These are phyloP conservation scores for Xerophyta viscosa DNA, from an alignment of 106 monocot species.

Conservation along the genomic window DNA sequence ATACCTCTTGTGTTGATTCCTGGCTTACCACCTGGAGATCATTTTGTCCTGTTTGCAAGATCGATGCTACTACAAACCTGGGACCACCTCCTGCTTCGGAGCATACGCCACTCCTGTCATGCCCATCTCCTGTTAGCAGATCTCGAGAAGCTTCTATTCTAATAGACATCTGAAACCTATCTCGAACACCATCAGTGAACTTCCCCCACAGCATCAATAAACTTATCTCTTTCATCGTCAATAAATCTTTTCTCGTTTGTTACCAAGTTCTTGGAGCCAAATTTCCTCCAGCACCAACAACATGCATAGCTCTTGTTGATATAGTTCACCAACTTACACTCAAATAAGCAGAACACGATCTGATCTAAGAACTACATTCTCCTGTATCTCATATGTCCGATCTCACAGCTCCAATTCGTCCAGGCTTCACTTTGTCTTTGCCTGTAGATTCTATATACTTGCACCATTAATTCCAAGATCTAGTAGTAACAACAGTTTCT, in stretches of 20 bases:
- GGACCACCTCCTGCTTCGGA: conserved; percentile 48
- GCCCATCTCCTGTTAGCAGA: conserved; percentile 2
- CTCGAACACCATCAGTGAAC: no score
- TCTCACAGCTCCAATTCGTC: no score
- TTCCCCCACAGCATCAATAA: no score
- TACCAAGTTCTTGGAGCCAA: neutral
- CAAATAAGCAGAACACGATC: conserved; percentile 35
- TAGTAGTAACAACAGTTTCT: conserved; percentile 16
- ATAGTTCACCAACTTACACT: conserved; percentile 24
- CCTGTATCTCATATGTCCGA: conserved; percentile 26
- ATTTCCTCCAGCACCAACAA: conserved; percentile 9
- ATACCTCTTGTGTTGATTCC: conserved; percentile 66
- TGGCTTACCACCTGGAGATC: conserved; percentile 89
- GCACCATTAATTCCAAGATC: conserved; percentile 25
- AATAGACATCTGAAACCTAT: neutral
- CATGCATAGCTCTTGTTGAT: conserved; percentile 8
- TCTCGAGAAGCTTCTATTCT: conserved; percentile 29
- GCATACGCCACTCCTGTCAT: conserved; percentile 54
- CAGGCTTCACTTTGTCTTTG: no score
- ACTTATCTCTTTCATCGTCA: no score
- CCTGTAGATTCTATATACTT: conserved; percentile 30
- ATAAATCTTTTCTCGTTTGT: neutral
- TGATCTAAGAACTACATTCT: conserved; percentile 25
- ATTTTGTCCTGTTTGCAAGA: conserved; percentile 94
- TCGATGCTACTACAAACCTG: conserved; percentile 50